These are phyloP conservation scores for Kodamaea kakaduensis DNA, from an alignment of 805 yeast species.

Conservation along the genomic window DNA sequence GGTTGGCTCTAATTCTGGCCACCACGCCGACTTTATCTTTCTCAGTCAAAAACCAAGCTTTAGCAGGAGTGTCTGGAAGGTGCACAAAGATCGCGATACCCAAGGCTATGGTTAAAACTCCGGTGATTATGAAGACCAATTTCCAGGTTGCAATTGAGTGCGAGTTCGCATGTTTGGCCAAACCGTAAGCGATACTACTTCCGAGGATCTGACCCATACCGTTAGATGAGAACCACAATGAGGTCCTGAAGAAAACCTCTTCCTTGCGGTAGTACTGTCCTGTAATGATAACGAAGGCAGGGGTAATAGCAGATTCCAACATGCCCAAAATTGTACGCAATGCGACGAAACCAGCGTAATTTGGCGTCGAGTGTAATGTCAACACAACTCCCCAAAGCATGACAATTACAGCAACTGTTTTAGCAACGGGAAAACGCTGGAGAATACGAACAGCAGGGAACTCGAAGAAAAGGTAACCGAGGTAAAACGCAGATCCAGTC, in stretches of 20 bases:
- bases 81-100: slow-evolving; percentile 47
- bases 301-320: slow-evolving; percentile 40
- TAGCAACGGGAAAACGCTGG: slow-evolving; percentile 57
- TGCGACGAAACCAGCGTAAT: slow-evolving; percentile 38
- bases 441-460: slow-evolving; percentile 43
- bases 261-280: slow-evolving; percentile 33
- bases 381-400: slow-evolving; percentile 62
- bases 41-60: slow-evolving; percentile 23
- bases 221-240: slow-evolving; percentile 35
- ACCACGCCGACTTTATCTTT: slow-evolving; percentile 38
- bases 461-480: slow-evolving; percentile 62
- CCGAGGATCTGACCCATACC: slow-evolving; percentile 43
- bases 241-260: slow-evolving; percentile 33
- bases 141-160: slow-evolving; percentile 52
- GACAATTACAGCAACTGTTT: slow-evolving; percentile 45
- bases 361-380: slow-evolving; percentile 48
- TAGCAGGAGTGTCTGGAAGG: slow-evolving; percentile 53
- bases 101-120: slow-evolving; percentile 50
- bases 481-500: slow-evolving; percentile 40
- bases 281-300: slow-evolving; percentile 36
- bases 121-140: slow-evolving; percentile 56
- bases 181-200: slow-evolving; percentile 51
- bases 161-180: slow-evolving; percentile 26
- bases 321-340: slow-evolving; percentile 37
- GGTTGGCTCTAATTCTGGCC: slow-evolving; percentile 46